Evolutionary conservation across 371 early-diverging fungal genomes (phyloP), one percentile per base, ranked within the genome.

Genomic region (Rhizomucor pusillus): DNA sequence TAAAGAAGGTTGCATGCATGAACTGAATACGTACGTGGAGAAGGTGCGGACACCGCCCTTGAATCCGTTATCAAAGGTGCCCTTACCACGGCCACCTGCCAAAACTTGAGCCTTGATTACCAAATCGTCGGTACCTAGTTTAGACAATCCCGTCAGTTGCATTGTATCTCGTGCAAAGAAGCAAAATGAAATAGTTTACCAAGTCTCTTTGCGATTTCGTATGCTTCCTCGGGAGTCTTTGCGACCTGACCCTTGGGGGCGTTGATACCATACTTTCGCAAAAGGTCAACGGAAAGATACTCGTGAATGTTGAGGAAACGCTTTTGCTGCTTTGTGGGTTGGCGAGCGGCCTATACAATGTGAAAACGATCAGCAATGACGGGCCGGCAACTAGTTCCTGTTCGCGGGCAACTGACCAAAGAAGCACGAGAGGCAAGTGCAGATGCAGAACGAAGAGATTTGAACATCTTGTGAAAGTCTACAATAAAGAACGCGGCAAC

Each of bases 51-150:
- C 99, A 80, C 99, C 99, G 56, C 99, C 99, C 80, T 95, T 89
- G 63, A 94, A 82, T 34, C 98, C 97, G 62, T 82, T 89, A 63
- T 90, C 90, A 70, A 97, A 99, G 62, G 82, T 84, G 66, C 99
- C 99, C 83, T 99, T 99, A 61, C 99, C 99, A 78, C 99, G 93
- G 56, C 99, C 99, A 69, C 99, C 99, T 59, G 99, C 99, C 59
- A 97, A 81, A 33, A 98, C 98, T 80, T 98, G 99, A 52, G 99
- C 98, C 86, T 97, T 97, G 81, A 98, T 90, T 56, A 98, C 97
- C 58, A 94, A 77, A 59, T 96, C 98, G 65, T 89, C 81, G 45
- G 84, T 77, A 53, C 85, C 88, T 86, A 71, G 52, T 1, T 43
- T 13, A n/a, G 16, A 13, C 18, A 14, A 14, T 19, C 12, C 18